phyloP scores from a whole-genome alignment of 2,329 filamentous ascomycete genomes.

The Penicillium sp. region DNA sequence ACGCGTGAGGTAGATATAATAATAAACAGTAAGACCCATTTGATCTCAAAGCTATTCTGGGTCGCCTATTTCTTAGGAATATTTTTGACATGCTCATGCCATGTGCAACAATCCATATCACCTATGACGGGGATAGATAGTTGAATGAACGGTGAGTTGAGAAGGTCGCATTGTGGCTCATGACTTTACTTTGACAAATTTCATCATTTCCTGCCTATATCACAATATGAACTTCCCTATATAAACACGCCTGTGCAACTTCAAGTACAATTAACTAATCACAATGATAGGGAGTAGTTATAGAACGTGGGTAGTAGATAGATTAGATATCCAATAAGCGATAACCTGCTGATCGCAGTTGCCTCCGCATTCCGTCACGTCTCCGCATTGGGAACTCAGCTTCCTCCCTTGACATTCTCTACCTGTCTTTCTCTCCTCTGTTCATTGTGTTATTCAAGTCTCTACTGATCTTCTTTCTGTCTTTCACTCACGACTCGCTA shows the following conservation, averaged over 20 bases:
- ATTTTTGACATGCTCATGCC: too few species aligned
- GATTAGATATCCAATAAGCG: too few species aligned
- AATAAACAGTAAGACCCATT: too few species aligned
- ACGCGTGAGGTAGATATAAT: too few species aligned
- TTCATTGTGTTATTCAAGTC: not conserved
- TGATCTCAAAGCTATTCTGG: too few species aligned
- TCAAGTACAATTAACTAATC: not conserved
- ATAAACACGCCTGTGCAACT: not conserved
- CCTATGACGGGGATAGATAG: too few species aligned
- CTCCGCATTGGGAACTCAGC: slow-evolving; percentile 16
- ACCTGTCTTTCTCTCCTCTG: not conserved
- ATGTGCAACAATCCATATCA: too few species aligned
- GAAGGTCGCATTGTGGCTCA: not conserved
- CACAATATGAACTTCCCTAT: not conserved
- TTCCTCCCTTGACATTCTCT: slow-evolving; percentile 8
- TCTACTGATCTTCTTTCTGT: not conserved
- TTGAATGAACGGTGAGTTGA: not conserved
- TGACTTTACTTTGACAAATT: too few species aligned
- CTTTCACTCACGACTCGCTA: not conserved
- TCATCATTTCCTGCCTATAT: too few species aligned
- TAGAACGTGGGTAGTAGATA: too few species aligned
- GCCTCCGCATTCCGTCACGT: slow-evolving; percentile 18
- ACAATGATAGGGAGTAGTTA: not conserved
- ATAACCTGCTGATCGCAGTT: not conserved
- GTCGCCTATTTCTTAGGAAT: too few species aligned